Percentiles rank a stretch among this genome's conserved stretches.
Evolutionary conservation across 2,329 filamentous ascomycete genomes (phyloP).

Genomic region (Aureobasidium leucospermi): DNA sequence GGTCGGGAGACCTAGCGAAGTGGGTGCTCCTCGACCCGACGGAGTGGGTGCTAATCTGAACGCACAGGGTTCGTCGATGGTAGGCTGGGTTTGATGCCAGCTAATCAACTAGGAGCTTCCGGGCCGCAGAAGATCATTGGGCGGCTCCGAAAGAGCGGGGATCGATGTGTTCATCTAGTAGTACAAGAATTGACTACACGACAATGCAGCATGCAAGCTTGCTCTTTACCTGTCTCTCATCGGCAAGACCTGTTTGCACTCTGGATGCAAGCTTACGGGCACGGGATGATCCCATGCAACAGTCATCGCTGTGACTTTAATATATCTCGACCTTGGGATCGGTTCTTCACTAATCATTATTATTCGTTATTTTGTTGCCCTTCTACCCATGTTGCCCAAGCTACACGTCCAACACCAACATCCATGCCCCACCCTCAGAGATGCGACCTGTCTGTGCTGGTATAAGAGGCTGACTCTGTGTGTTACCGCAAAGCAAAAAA

Average conservation of each 20-base stretch:
- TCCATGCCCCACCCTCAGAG: slow-evolving; percentile 4
- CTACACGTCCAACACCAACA: background rate
- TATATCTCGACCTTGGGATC: background rate
- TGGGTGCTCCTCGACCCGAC: slow-evolving; percentile 10
- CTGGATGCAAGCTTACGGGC: slow-evolving; percentile 4
- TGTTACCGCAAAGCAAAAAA: slow-evolving; percentile 15
- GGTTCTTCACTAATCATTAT: background rate
- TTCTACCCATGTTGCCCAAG: slow-evolving; percentile 7
- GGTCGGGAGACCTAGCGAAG: slow-evolving; percentile 1
- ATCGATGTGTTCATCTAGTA: slow-evolving; percentile 9
- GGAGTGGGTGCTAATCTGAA: slow-evolving; percentile 1
- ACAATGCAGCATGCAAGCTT: slow-evolving; percentile 12
- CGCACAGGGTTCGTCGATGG: slow-evolving; percentile 13
- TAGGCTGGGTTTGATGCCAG: slow-evolving; percentile 11
- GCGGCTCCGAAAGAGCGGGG: slow-evolving; percentile 6
- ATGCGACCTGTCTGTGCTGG: background rate
- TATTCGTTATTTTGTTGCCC: slow-evolving; percentile 4
- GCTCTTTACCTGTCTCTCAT: slow-evolving; percentile 5
- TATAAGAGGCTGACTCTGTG: background rate
- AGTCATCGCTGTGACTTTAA: background rate
- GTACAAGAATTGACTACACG: slow-evolving; percentile 12
- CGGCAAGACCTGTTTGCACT: slow-evolving; percentile 10
- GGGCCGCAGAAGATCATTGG: slow-evolving; percentile 14
- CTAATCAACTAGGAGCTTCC: slow-evolving; percentile 11
- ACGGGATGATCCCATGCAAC: slow-evolving; percentile 3